These are phyloP conservation scores for Sabuloglossum arenarium DNA, from an alignment of 495 filamentous ascomycete genomes.

Conservation along the genomic window DNA sequence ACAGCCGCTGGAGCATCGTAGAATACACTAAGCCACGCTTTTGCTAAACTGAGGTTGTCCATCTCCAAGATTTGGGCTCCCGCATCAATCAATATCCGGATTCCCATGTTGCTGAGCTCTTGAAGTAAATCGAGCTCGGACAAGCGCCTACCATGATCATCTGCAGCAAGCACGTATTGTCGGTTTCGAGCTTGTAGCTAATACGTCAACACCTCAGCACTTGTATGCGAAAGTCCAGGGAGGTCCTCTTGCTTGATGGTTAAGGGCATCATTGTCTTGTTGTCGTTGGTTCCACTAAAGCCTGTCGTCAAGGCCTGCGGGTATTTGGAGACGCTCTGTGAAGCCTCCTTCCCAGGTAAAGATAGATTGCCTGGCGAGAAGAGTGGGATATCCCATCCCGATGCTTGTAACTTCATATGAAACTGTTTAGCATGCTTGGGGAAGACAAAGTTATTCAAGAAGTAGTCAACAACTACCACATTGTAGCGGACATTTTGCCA, in stretches of 20 bases:
- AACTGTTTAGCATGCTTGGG: slow-evolving; percentile 31
- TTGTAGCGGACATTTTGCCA: slow-evolving; percentile 1
- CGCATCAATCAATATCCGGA: slow-evolving; percentile 29
- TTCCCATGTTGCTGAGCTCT: slow-evolving; percentile 12
- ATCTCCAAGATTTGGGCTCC: slow-evolving; percentile 30
- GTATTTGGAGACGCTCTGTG: no score
- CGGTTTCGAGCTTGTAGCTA: slow-evolving; percentile 24
- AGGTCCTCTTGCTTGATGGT: slow-evolving; percentile 32
- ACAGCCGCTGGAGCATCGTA: slow-evolving; percentile 19
- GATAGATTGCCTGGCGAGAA: background rate
- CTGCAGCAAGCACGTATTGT: slow-evolving; percentile 17
- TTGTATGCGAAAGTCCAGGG: slow-evolving; percentile 23
- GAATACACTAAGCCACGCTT: slow-evolving; percentile 23
- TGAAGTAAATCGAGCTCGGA: slow-evolving; percentile 18
- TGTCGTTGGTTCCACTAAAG: slow-evolving; percentile 35
- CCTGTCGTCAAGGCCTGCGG: slow-evolving; percentile 32
- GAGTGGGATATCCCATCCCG: slow-evolving; percentile 30
- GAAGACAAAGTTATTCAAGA: slow-evolving; percentile 32
- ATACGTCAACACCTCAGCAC: slow-evolving; percentile 31
- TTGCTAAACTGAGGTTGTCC: slow-evolving; percentile 21
- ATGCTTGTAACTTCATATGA: slow-evolving; percentile 28
- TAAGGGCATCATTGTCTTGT: slow-evolving; percentile 24
- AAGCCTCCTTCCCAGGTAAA: background rate
- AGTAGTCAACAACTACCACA: slow-evolving; percentile 24
- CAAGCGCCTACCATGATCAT: slow-evolving; percentile 3